Evolutionary conservation across 345 rosid species (phyloP).

Genomic region (Anastatica hierochuntica): DNA sequence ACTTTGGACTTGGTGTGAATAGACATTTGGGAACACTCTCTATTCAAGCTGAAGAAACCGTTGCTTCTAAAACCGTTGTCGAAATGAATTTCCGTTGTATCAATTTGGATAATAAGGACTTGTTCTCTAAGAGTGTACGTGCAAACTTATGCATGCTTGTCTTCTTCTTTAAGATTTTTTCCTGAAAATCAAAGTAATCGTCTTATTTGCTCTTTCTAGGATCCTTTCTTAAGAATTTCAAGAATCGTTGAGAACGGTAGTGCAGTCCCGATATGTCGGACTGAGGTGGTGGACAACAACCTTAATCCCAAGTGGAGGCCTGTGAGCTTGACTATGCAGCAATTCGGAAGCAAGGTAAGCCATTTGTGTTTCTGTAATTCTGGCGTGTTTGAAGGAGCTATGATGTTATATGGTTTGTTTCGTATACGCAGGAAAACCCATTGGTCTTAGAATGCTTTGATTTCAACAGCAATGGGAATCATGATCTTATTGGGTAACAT

Average conservation of each 20-base stretch:
- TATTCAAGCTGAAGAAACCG: conserved; percentile 61
- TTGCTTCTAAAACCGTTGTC: conserved; percentile 46
- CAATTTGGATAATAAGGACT: conserved; percentile 57
- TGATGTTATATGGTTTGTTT: not conserved
- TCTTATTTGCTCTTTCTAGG: conserved; percentile 32
- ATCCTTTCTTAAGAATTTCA: conserved; percentile 79
- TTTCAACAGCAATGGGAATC: conserved; percentile 67
- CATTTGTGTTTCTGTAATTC: not conserved
- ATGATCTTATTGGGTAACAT: conserved; percentile 56
- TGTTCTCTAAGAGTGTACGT: conserved; percentile 76
- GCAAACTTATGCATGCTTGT: not conserved
- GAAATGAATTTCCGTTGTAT: conserved; percentile 47
- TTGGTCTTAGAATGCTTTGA: conserved; percentile 76
- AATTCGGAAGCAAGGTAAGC: conserved; percentile 77
- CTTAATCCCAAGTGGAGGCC: conserved; percentile 76
- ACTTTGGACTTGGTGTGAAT: conserved; percentile 23
- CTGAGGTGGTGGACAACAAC: conserved; percentile 62
- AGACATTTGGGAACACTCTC: conserved; percentile 52
- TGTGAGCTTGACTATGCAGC: conserved; percentile 57
- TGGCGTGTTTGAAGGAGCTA: not conserved
- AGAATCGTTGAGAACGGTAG: conserved; percentile 48
- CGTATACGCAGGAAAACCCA: conserved; percentile 73
- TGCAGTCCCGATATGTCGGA: conserved; percentile 60
- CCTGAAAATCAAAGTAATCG: not conserved
- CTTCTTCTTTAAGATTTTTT: not conserved